phyloP scores from a whole-genome alignment of 352 stramenopile species.

The Vaucheria bursata region DNA sequence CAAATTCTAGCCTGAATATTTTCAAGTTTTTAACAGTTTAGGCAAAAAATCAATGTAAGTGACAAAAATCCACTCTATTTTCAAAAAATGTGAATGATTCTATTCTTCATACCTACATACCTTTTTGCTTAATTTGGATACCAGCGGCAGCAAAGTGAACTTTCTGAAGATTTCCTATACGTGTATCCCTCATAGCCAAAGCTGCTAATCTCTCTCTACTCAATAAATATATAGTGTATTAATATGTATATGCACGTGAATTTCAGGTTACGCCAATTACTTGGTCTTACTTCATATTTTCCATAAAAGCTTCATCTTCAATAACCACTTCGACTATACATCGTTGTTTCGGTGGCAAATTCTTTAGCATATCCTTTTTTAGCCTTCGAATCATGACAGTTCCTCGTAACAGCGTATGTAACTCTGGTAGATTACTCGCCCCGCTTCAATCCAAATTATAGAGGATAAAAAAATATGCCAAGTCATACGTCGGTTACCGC shows the following conservation, averaged over 20 bases:
- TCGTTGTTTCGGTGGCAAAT: slow-evolving; percentile 57
- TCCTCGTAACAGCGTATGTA: slow-evolving; percentile 63
- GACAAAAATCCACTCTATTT: too few species aligned
- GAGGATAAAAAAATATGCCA: too few species aligned
- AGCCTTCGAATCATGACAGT: slow-evolving; percentile 70
- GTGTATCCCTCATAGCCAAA: neutral
- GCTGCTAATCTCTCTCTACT: neutral
- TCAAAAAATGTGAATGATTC: too few species aligned
- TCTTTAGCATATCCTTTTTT: slow-evolving; percentile 69
- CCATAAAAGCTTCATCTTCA: slow-evolving; percentile 19
- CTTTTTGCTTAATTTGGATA: too few species aligned
- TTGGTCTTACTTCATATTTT: slow-evolving; percentile 5
- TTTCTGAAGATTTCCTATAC: neutral
- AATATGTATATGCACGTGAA: too few species aligned
- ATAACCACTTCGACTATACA: slow-evolving; percentile 43
- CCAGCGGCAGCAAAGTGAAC: neutral
- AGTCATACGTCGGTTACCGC: neutral
- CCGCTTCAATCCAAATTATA: too few species aligned
- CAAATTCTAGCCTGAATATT: too few species aligned
- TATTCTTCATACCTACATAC: too few species aligned
- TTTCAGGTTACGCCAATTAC: neutral
- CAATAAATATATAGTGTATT: too few species aligned
- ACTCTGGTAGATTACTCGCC: slow-evolving; percentile 54
- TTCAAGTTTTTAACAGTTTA: too few species aligned
- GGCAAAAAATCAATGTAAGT: too few species aligned